phyloP scores from a whole-genome alignment of 208 protist species.

The Angomonas ambiguus region DNA sequence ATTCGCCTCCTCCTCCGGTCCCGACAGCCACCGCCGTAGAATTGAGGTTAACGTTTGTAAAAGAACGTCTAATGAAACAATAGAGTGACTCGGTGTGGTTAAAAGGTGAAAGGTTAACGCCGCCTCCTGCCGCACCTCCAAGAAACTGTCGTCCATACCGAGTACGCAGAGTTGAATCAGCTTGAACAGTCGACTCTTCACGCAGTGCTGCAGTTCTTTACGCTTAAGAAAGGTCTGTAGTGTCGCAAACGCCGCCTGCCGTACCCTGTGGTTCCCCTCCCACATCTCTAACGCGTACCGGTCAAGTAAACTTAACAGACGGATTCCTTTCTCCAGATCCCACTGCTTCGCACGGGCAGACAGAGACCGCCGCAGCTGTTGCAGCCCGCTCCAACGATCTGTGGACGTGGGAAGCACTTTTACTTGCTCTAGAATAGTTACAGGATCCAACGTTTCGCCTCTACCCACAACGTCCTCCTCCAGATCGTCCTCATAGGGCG shows the following conservation, averaged over 20 bases:
- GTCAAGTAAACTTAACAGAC: slow-evolving; percentile 25
- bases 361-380: background rate
- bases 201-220: slow-evolving; percentile 9
- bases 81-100: slow-evolving; percentile 9
- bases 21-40: slow-evolving; percentile 45
- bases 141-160: slow-evolving; percentile 77
- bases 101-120: slow-evolving; percentile 21
- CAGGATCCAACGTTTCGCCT: background rate
- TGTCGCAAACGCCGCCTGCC: slow-evolving; percentile 23
- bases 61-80: slow-evolving; percentile 28
- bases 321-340: slow-evolving; percentile 12
- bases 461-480: background rate
- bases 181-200: slow-evolving; percentile 31
- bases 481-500: background rate
- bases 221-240: slow-evolving; percentile 27
- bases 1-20: slow-evolving; percentile 5
- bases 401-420: background rate
- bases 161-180: slow-evolving; percentile 34
- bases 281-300: slow-evolving; percentile 14
- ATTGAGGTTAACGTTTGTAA: slow-evolving; percentile 38
- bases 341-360: background rate
- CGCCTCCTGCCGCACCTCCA: slow-evolving; percentile 62
- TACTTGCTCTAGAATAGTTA: background rate
- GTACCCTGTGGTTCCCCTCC: slow-evolving; percentile 41
- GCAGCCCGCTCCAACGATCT: background rate